A percentile compares a stretch with the other conserved stretches of the same genome.
Evolutionary conservation across 495 filamentous ascomycete genomes (phyloP).

Genomic region (Penicillium waksmanii): DNA sequence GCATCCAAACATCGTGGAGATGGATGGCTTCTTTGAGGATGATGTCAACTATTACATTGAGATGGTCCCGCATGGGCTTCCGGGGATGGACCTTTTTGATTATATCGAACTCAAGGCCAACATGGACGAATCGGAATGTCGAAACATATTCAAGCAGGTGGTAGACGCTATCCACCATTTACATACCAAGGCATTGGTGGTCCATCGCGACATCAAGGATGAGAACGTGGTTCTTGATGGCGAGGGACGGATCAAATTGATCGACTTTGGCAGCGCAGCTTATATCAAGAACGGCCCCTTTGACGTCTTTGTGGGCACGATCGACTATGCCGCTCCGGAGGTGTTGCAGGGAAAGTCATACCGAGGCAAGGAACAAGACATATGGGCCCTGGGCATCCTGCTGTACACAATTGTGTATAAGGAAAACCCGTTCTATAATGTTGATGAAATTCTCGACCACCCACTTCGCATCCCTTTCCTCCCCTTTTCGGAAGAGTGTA

Average conservation of each 20-base stretch:
- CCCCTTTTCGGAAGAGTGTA: conserved; percentile 83
- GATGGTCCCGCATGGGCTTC: conserved; percentile 93
- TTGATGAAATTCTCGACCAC: conserved; percentile 98
- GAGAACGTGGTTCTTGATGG: conserved; percentile 97
- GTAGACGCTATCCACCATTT: conserved; percentile 87
- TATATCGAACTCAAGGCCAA: conserved; percentile 96
- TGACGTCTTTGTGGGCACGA: conserved; percentile 98
- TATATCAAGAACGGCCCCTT: conserved; percentile 98
- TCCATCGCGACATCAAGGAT: conserved; percentile 98
- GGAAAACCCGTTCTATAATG: conserved; percentile 98
- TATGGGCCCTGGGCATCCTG: conserved; percentile 97
- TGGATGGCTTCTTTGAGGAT: conserved; percentile 98
- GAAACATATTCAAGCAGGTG: conserved; percentile 94
- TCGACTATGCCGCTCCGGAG: conserved; percentile 97
- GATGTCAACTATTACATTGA: conserved; percentile 99
- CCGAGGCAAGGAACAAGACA: conserved; percentile 94
- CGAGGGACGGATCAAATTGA: conserved; percentile 93
- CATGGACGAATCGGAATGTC: conserved; percentile 93
- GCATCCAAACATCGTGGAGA: conserved; percentile 97
- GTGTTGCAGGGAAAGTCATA: conserved; percentile 94
- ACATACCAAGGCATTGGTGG: conserved; percentile 87
- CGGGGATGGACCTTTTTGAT: conserved; percentile 98
- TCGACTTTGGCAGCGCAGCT: conserved; percentile 96
- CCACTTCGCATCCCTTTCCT: conserved; percentile 90
- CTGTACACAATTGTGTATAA: conserved; percentile 99